Evolutionary conservation across 805 yeast genomes (phyloP), one percentile per base, ranked within the genome.

Genomic region (Suhomyces sp.): DNA sequence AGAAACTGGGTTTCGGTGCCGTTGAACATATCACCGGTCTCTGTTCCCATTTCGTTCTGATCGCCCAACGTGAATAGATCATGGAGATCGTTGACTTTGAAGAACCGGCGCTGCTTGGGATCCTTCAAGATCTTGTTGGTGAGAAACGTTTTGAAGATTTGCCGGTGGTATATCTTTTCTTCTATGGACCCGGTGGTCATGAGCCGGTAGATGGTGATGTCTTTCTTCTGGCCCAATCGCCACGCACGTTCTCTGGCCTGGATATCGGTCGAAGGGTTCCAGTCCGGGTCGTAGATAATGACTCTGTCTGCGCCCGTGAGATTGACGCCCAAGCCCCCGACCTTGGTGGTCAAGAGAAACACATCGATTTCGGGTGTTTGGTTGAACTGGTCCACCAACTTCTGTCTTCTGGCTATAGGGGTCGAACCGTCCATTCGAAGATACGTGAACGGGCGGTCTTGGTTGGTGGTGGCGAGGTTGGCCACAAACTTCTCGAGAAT

Each of bases 181-280:
- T 94, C 99, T 45, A 93, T 94, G 0, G 97, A 84, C 0, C 98
- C 97, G 1, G 97, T 90, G 44, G 91, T 88, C 89, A 94, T 90
- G 44, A 94, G 74, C 54, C 99, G 73, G 61, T 93, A 94, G 35
- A 93, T 92, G 6, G 91, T 83, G 7, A 93, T 97, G 60, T 92
- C 97, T 53, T 86, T 84, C 65, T 88, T 92, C 68, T 93, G 99
- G 1, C 99, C 99, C 57, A 93, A 77, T 58, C 99, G 77, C 98
- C 98, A 94, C 0, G 98, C 97, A 47, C 99, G 73, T 67, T 93
- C 99, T 54, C 98, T 77, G 0, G 99, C 99, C 69, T 93, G 99
- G 54, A 92, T 79, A 72, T 93, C 99, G 0, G 98, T 94, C 0
- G 97, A 90, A 0, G 99, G 99, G 64, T 93, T 93, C 99, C 99